These are phyloP conservation scores for Hygrocybe coccinea DNA, from an alignment of 768 basidiomycete genomes.

Conservation along the genomic window DNA sequence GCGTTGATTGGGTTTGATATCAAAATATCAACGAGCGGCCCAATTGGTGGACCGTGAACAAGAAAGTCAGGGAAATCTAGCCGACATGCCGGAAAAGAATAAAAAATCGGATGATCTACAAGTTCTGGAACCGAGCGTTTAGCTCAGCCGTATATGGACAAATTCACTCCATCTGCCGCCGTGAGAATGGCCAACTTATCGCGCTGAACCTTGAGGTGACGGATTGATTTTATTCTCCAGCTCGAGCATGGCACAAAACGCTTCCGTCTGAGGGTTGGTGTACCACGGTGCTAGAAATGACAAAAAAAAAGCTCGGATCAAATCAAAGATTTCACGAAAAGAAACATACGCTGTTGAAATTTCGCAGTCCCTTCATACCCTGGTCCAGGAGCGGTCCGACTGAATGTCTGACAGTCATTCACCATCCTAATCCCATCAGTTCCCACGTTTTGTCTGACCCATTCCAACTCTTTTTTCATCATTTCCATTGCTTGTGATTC, in stretches of 20 bases:
- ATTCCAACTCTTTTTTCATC: conserved; percentile 55
- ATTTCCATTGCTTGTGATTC: conserved; percentile 46
- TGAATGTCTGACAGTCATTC: conserved; percentile 60
- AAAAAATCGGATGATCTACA: neutral
- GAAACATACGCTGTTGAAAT: conserved; percentile 30
- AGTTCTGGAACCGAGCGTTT: neutral
- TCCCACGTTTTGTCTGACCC: conserved; percentile 60
- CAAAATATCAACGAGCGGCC: no score
- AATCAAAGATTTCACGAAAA: neutral
- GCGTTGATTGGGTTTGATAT: conserved; percentile 1
- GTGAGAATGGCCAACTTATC: neutral
- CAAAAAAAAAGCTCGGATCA: conserved; percentile 7
- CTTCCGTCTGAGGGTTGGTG: conserved; percentile 84
- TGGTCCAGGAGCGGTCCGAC: conserved; percentile 57
- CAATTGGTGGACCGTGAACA: no score
- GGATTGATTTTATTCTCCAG: conserved; percentile 64
- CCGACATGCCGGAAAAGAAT: neutral
- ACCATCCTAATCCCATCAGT: conserved; percentile 39
- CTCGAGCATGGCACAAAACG: conserved; percentile 75
- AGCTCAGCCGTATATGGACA: conserved; percentile 1
- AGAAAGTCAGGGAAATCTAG: no score
- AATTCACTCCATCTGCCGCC: neutral
- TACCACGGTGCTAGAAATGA: conserved; percentile 59
- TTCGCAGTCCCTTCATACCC: conserved; percentile 33
- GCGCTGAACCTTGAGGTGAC: neutral